Conservation (phyloP, 164 flowering plant species). For the Sedum album region DNA sequence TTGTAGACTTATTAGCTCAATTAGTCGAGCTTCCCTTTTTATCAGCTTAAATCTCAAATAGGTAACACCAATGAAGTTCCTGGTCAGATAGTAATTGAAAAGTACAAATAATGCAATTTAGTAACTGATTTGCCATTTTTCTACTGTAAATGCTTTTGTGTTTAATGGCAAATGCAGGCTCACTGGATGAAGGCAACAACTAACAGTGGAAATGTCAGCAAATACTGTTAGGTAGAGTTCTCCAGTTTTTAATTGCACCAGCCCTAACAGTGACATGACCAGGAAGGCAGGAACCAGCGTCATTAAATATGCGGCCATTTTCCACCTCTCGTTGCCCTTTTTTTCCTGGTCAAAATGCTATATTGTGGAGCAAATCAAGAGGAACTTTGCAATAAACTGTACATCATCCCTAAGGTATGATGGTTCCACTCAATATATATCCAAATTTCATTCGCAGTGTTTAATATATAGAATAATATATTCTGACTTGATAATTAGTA, state of each 20-base stretch:
- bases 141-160: not conserved
- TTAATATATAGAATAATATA: not conserved
- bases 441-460: not conserved
- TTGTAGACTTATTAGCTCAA: not conserved
- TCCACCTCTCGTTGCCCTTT: not conserved
- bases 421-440: not conserved
- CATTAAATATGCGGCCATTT: not conserved
- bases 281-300: not conserved
- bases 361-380: not conserved
- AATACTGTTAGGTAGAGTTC: not conserved
- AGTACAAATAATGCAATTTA: not conserved
- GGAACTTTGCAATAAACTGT: not conserved
- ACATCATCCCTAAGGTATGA: not conserved
- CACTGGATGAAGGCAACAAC: not conserved
- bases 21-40: not conserved
- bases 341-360: not conserved
- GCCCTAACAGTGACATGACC: constrained; percentile 1
- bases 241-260: not conserved
- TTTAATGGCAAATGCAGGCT: not conserved
- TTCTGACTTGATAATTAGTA: not conserved
- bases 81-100: not conserved
- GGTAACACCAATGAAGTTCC: not conserved
- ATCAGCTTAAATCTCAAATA: not conserved
- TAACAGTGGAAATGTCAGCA: not conserved
- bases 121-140: not conserved